Evolutionary conservation across 1,284 basidiomycete genomes (phyloP).

Genomic region (Albatrellus sp.): DNA sequence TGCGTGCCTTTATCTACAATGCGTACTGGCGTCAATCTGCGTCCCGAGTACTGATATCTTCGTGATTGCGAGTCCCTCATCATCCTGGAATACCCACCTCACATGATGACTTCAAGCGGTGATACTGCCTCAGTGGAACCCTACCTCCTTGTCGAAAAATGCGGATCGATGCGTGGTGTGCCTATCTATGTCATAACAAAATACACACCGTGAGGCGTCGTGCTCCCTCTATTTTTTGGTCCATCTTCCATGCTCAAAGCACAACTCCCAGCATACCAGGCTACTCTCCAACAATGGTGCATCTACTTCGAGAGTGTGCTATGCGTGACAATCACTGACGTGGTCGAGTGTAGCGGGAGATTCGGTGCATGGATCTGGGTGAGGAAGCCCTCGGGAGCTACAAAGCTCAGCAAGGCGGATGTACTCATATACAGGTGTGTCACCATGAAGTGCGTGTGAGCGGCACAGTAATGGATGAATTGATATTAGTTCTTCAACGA

Average conservation of each 20-base stretch:
- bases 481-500: slow-evolving; percentile 29
- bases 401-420: slow-evolving; percentile 28
- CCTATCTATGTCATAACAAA: slow-evolving; percentile 32
- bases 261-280: slow-evolving; percentile 14
- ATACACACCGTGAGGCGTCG: slow-evolving; percentile 25
- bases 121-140: slow-evolving; percentile 17
- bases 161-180: slow-evolving; percentile 25
- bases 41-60: no score
- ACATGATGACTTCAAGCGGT: slow-evolving; percentile 19
- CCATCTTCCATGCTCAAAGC: slow-evolving; percentile 8
- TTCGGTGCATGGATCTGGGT: slow-evolving; percentile 30
- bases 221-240: slow-evolving; percentile 1
- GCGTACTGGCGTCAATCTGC: neutral
- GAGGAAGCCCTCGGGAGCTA: slow-evolving; percentile 26
- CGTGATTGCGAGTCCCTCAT: slow-evolving; percentile 1
- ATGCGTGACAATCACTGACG: neutral
- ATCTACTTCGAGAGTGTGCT: slow-evolving; percentile 7
- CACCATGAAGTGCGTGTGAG: neutral
- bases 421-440: slow-evolving; percentile 29
- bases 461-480: slow-evolving; percentile 4
- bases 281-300: slow-evolving; percentile 21
- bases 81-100: slow-evolving; percentile 4
- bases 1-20: slow-evolving; percentile 3
- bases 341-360: slow-evolving; percentile 21
- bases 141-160: slow-evolving; percentile 27